Percentiles rank a stretch among this genome's conserved stretches.
Conservation (phyloP, 2,329 filamentous ascomycete species). For the Phaeophleospora eucalypticola region DNA sequence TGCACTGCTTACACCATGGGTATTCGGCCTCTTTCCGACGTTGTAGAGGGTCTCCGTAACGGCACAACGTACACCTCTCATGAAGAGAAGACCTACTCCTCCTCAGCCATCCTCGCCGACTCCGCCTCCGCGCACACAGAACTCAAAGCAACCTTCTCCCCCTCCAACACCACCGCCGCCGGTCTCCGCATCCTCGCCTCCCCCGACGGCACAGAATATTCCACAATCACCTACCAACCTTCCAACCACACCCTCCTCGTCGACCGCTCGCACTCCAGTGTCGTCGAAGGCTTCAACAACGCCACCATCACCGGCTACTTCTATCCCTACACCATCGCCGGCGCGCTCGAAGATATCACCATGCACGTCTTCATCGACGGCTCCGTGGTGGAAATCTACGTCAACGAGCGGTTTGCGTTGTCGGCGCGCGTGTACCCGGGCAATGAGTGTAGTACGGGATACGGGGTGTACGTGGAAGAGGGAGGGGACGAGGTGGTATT, state of each 20-base stretch:
- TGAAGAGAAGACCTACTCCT: constrained; percentile 24
- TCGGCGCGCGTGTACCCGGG: constrained; percentile 45
- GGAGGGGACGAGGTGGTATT: constrained; percentile 35
- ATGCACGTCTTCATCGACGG: constrained; percentile 48
- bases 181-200: constrained; percentile 44
- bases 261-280: constrained; percentile 41
- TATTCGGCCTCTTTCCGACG: constrained; percentile 41
- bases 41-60: constrained; percentile 39
- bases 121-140: constrained; percentile 39
- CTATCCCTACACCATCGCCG: constrained; percentile 40
- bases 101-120: constrained; percentile 27
- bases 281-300: constrained; percentile 41
- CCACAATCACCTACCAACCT: constrained; percentile 43
- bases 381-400: constrained; percentile 44
- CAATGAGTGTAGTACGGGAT: constrained; percentile 41
- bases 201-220: constrained; percentile 42
- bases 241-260: constrained; percentile 46
- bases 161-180: constrained; percentile 36
- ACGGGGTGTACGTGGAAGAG: constrained; percentile 40
- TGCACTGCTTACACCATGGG: constrained; percentile 44
- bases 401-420: constrained; percentile 42
- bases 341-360: constrained; percentile 36
- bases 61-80: constrained; percentile 25
- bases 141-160: constrained; percentile 35
- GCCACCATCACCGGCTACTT: constrained; percentile 45